Conservation (phyloP, 2,329 filamentous ascomycete genomes). For the Fusarium liriodendri region DNA sequence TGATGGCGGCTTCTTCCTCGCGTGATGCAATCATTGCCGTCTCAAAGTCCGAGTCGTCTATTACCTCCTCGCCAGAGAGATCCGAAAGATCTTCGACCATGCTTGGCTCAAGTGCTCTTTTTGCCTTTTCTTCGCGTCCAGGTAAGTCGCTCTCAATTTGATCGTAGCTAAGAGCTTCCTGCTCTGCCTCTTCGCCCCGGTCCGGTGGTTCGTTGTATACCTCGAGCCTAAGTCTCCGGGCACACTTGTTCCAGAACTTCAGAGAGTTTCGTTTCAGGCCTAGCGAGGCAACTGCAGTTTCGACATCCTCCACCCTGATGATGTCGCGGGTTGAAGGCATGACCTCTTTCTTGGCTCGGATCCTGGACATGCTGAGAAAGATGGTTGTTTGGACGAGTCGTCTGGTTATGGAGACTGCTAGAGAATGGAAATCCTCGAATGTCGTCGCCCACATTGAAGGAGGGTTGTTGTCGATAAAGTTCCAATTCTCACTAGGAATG, state of each 20-base stretch:
- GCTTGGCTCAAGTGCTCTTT: not conserved
- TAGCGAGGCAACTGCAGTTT: conserved; percentile 61
- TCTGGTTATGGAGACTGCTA: conserved; percentile 75
- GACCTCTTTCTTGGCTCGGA: conserved; percentile 62
- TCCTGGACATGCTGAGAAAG: conserved; percentile 76
- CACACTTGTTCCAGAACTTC: conserved; percentile 60
- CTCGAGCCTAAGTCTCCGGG: conserved; percentile 61
- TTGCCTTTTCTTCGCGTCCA: conserved; percentile 14
- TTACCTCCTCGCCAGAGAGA: conserved; percentile 17
- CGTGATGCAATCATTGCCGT: conserved; percentile 15
- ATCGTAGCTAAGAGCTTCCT: conserved; percentile 30
- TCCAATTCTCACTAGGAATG: conserved; percentile 75
- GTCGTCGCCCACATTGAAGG: conserved; percentile 81
- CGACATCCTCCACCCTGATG: conserved; percentile 59
- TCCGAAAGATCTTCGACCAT: not conserved
- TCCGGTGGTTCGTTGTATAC: conserved; percentile 54
- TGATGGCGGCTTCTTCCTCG: conserved; percentile 47
- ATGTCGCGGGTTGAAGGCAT: conserved; percentile 44
- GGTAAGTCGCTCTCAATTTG: conserved; percentile 29
- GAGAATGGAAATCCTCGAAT: conserved; percentile 78
- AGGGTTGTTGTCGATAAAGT: conserved; percentile 64
- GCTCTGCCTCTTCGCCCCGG: conserved; percentile 37
- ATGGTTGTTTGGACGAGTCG: conserved; percentile 76
- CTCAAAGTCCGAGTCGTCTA: conserved; percentile 32
- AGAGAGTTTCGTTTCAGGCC: conserved; percentile 52